Conservation (phyloP, 306 rosid species). For the Quercus mongolica region DNA sequence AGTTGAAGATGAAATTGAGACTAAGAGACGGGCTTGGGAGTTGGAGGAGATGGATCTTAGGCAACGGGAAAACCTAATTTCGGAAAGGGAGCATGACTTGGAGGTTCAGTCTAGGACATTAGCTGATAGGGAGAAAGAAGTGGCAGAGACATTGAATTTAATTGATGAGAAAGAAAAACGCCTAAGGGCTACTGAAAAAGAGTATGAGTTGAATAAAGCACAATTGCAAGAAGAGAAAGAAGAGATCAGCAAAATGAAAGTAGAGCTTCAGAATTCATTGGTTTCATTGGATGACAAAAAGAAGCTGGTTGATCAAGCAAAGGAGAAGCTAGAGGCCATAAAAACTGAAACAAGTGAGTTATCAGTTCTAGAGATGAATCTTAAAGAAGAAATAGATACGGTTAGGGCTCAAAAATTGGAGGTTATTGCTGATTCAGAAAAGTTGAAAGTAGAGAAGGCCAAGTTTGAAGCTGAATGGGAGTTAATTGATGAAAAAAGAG, state of each 20-base stretch:
- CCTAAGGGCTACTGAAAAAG: slow-evolving; percentile 49
- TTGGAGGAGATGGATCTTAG: slow-evolving; percentile 91
- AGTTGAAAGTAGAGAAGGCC: slow-evolving; percentile 73
- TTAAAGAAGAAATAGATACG: slow-evolving; percentile 88
- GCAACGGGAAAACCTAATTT: slow-evolving; percentile 62
- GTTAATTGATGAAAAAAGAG: slow-evolving; percentile 83
- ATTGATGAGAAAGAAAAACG: slow-evolving; percentile 62
- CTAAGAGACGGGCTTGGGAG: slow-evolving; percentile 94
- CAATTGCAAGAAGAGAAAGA: slow-evolving; percentile 68
- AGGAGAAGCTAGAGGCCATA: slow-evolving; percentile 62
- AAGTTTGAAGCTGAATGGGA: slow-evolving; percentile 98
- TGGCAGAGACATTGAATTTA: slow-evolving; percentile 46
- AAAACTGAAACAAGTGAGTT: slow-evolving; percentile 78
- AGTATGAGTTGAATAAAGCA: slow-evolving; percentile 55
- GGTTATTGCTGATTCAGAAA: slow-evolving; percentile 73
- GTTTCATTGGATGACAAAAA: slow-evolving; percentile 57
- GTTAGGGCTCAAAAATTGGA: slow-evolving; percentile 74
- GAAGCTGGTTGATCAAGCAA: slow-evolving; percentile 54
- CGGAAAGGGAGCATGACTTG: slow-evolving; percentile 73
- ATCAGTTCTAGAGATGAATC: slow-evolving; percentile 71
- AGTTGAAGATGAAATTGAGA: slow-evolving; percentile 77
- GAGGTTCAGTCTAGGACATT: slow-evolving; percentile 60
- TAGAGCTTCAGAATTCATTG: slow-evolving; percentile 55
- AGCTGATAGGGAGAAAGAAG: slow-evolving; percentile 72
- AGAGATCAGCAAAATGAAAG: slow-evolving; percentile 54